Evolutionary conservation across 495 filamentous ascomycete genomes (phyloP), one percentile per base, ranked within the genome.

Genomic region (Aspergillus affinis): DNA sequence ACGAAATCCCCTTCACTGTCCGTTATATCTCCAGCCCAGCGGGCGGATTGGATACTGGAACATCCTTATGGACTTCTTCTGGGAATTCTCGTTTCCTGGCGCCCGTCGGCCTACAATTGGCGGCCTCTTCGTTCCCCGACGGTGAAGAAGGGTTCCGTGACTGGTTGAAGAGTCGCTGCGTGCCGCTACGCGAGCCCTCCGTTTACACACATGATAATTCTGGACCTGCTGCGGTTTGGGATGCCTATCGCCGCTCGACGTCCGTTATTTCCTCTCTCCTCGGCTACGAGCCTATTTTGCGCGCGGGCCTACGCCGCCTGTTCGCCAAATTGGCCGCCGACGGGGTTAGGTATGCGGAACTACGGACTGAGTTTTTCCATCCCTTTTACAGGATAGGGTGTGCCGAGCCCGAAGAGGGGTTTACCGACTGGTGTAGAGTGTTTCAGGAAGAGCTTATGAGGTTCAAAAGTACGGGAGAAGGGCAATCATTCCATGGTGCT

Each of bases 261-360:
- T 73, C 75, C 0, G 79, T 92, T 2, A 76, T 96, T 29, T 81
- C 82, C 26, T 87, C 85, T 6, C 82, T 97, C 26, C 73, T 96
- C 18, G 89, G 84, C 74, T 96, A 97, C 72, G 94, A 98, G 71
- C 93, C 94, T 0, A 91, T 98, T 55, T 93, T 91, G 75, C 86
- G 91, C 23, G 76, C 77, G 26, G 93, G 90, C 64, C 72, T 97
- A 61, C 81, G 78, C 15, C 80, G 82, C 3, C 74, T 97, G 62
- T 81, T 94, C 62, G 73, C 76, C 15, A 77, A 89, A 21, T 71
- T 97, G 6, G 75, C 84, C 8, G 84, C 82, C 2, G 93, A 98
- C 71, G 90, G 91, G 1, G 81, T 97, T 23, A 82, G 79, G 63
- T 97, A 92, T 81, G 86, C 88, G 5, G 93, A 98, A 65, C 76